Evolutionary conservation across 1,284 basidiomycete species (phyloP), one percentile per base, ranked within the genome.

Genomic region (Boletus smithii): DNA sequence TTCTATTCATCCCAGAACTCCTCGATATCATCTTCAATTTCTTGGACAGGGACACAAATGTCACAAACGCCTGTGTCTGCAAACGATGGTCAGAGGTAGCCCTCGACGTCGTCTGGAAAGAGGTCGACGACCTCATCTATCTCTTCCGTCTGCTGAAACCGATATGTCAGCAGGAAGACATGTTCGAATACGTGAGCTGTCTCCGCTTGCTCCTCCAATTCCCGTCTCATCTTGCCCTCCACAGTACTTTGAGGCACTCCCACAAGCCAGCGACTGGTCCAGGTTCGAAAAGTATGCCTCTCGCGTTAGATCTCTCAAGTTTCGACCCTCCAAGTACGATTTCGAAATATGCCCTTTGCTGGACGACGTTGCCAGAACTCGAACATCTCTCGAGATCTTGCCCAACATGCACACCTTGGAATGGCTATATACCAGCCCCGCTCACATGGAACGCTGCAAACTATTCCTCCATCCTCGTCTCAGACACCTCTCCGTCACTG

Each of bases 181-280:
- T 24, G 31, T 38, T 38, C 3, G 52, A 64, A 65, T 55, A 55
- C 37, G 67, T 69, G 44, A 34, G 65, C 27, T 8, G 8, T 14
- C 36, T 17, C 11, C 23, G 2, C 34, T 6, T 22, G 8, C 20
- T 16, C 3, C 5, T 2, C 27, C 34, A 3, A 11, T 20, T 1
- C 22, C 1, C 9, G 3, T 4, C 42, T 46, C 17, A 60, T 38
- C 20, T 33, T 34, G 22, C 11, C 24, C n/a, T 9, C 40, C 26
- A 14, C 47, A 76, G 71, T 39, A 48, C 17, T 83, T 84, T 52
- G 54, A 57, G 8, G 62, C 71, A 4, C 61, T 67, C 0, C 72
- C 79, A 22, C 71, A 76, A 26, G 69, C 76, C 3, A 67, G 59
- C 18, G 77, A 82, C 61, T 85, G 83, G 83, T 61, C 63, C 17